Evolutionary conservation across 495 filamentous ascomycete genomes (phyloP).

Genomic region (Articulospora tetracladia): DNA sequence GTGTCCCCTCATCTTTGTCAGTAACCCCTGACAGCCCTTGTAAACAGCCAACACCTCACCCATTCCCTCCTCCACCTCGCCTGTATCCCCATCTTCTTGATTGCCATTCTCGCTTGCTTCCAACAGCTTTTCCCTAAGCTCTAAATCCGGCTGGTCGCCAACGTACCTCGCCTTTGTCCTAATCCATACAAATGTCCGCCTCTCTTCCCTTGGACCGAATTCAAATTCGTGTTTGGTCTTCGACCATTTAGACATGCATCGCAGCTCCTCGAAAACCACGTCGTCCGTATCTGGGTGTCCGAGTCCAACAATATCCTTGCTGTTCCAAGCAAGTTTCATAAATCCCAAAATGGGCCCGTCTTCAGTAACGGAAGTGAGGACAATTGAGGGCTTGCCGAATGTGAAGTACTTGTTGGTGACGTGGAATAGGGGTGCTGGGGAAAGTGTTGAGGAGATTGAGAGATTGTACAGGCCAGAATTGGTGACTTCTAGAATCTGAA

Average conservation of each 20-base stretch:
- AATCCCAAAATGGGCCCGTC: too few species aligned
- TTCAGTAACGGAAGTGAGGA: too few species aligned
- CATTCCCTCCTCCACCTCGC: not conserved
- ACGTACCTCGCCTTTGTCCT: not conserved
- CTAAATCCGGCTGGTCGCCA: conserved; percentile 15
- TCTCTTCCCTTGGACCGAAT: not conserved
- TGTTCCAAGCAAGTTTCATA: not conserved
- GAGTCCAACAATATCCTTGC: not conserved
- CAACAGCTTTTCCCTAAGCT: conserved; percentile 6
- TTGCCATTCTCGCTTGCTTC: not conserved
- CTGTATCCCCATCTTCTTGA: not conserved
- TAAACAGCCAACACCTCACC: conserved; percentile 11
- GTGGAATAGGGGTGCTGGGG: too few species aligned
- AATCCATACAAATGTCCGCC: conserved; percentile 5
- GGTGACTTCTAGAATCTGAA: too few species aligned
- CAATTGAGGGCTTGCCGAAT: too few species aligned
- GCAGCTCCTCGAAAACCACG: not conserved
- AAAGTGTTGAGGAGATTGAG: too few species aligned
- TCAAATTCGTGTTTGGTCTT: not conserved
- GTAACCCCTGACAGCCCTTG: conserved; percentile 2
- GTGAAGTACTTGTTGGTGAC: too few species aligned
- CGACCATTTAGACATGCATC: not conserved
- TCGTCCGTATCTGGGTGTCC: not conserved
- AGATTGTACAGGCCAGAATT: too few species aligned
- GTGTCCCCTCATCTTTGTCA: conserved; percentile 1